Evolutionary conservation across 2,329 filamentous ascomycete genomes (phyloP).

Genomic region (Ophiosphaerella korrae): DNA sequence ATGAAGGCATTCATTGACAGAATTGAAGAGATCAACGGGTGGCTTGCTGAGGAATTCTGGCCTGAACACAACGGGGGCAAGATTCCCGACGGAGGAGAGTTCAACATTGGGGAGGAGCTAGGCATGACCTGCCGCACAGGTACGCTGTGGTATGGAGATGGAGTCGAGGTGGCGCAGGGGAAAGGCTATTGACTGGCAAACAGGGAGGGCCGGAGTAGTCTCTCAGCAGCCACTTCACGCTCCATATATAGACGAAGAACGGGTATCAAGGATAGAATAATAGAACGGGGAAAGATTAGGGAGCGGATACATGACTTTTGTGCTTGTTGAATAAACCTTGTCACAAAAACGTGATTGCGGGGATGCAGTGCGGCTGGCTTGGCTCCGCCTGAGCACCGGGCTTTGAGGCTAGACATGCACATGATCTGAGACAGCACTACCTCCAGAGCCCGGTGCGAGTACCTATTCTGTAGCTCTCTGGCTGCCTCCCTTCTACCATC

Average conservation of each 20-base stretch:
- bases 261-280: too few species aligned
- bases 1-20: constrained; percentile 68
- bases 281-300: too few species aligned
- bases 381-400: constrained; percentile 3
- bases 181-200: constrained; percentile 50
- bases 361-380: constrained; percentile 20
- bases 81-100: constrained; percentile 66
- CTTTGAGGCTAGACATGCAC: not conserved
- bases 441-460: not conserved
- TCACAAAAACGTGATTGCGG: not conserved
- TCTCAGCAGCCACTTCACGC: too few species aligned
- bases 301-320: not conserved
- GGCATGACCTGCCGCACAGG: constrained; percentile 79
- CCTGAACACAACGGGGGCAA: constrained; percentile 49
- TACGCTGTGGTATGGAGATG: constrained; percentile 75
- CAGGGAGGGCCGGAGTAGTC: not conserved
- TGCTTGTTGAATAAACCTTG: too few species aligned
- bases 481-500: not conserved
- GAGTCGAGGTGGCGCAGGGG: constrained; percentile 67
- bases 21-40: constrained; percentile 78
- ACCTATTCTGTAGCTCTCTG: not conserved
- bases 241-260: too few species aligned
- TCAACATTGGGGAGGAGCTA: constrained; percentile 84
- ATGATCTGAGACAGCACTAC: not conserved
- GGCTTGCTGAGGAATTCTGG: constrained; percentile 76